Evolutionary conservation across 1,139 yeast species (phyloP).

Genomic region (Geotrichum fermentans): DNA sequence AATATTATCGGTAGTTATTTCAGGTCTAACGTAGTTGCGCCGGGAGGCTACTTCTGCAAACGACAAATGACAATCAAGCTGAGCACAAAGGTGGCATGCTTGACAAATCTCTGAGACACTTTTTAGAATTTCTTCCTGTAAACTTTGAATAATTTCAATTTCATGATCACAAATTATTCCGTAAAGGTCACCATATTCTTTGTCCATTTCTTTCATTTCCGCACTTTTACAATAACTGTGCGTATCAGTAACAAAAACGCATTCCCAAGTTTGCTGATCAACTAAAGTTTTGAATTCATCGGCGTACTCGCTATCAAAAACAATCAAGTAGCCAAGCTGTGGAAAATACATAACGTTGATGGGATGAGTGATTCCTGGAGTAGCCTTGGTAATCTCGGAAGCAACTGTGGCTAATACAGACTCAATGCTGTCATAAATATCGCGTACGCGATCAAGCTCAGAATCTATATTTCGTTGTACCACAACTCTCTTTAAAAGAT

Average conservation of each 20-base stretch:
- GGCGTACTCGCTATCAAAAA: conserved; percentile 14
- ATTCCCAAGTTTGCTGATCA: conserved; percentile 34
- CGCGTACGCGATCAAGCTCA: conserved; percentile 36
- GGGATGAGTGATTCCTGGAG: conserved; percentile 21
- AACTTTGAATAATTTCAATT: conserved; percentile 40
- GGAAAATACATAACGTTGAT: conserved; percentile 44
- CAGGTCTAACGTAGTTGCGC: conserved; percentile 40
- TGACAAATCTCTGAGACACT: conserved; percentile 23
- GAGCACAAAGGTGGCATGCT: conserved; percentile 32
- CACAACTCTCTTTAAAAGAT: conserved; percentile 34
- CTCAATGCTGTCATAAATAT: conserved; percentile 40
- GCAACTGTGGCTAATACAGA: conserved; percentile 34
- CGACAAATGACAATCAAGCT: conserved; percentile 40
- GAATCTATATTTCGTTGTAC: conserved; percentile 36
- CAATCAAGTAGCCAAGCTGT: conserved; percentile 43
- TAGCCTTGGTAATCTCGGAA: conserved; percentile 20
- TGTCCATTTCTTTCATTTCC: conserved; percentile 37
- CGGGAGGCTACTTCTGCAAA: conserved; percentile 39
- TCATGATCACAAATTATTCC: conserved; percentile 40
- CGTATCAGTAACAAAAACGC: conserved; percentile 41
- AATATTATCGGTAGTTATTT: conserved; percentile 31
- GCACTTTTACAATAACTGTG: conserved; percentile 40
- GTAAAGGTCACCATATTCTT: conserved; percentile 43
- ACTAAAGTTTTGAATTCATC: conserved; percentile 21
- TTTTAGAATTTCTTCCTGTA: conserved; percentile 36